These are phyloP conservation scores for Poa pratensis DNA, from an alignment of 176 grass and related monocot species.

Conservation along the genomic window DNA sequence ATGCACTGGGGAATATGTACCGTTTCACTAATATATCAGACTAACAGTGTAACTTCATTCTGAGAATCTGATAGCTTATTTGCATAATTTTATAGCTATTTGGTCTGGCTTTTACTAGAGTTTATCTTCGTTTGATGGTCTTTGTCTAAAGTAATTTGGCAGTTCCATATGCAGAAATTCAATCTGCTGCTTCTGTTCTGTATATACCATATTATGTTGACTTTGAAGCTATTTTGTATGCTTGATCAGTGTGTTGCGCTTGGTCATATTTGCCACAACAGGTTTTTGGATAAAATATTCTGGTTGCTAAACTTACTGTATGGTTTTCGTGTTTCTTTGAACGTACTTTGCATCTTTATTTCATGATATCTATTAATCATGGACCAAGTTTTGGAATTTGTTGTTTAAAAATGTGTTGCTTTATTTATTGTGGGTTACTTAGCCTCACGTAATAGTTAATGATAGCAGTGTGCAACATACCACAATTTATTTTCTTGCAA, in stretches of 20 bases:
- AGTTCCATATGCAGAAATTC: background rate
- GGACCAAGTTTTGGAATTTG: background rate
- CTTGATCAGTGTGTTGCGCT: background rate
- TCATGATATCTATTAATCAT: background rate
- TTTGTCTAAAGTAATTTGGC: background rate
- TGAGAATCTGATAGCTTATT: background rate
- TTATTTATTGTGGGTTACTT: background rate
- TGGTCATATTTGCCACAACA: background rate
- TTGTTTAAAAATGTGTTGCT: background rate
- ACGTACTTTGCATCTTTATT: background rate
- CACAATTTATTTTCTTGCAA: background rate
- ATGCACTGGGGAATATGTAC: no score
- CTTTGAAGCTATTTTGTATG: background rate
- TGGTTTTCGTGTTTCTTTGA: background rate
- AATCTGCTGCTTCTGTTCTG: no score
- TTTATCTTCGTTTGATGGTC: no score
- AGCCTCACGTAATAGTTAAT: background rate
- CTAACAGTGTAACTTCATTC: background rate
- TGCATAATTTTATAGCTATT: background rate
- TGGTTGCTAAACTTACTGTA: no score
- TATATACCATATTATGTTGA: background rate
- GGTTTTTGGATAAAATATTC: background rate
- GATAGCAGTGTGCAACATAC: background rate
- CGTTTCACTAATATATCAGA: no score
- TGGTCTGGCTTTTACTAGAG: background rate